Evolutionary conservation across 768 basidiomycete species (phyloP).

Genomic region (Pleurotus sapidus): DNA sequence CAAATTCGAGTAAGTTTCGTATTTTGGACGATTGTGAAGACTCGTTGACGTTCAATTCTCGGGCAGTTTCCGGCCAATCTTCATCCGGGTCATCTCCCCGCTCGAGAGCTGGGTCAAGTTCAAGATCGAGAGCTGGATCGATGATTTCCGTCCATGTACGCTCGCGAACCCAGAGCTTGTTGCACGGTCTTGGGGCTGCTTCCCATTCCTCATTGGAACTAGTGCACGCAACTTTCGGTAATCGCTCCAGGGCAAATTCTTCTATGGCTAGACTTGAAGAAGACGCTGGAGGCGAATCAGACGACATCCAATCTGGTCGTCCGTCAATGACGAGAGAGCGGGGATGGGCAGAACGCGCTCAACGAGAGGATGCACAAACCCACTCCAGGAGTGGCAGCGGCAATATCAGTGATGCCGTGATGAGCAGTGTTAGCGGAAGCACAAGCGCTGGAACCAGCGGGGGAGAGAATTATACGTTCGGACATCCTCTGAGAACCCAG

Average conservation of each 20-base stretch:
- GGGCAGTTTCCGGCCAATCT: constrained; percentile 16
- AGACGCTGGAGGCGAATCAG: constrained; percentile 25
- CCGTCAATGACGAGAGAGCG: constrained; percentile 24
- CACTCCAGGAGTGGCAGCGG: constrained; percentile 22
- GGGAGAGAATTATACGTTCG: constrained; percentile 69
- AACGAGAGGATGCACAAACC: neutral
- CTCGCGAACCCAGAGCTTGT: constrained; percentile 63
- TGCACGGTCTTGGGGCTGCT: constrained; percentile 61
- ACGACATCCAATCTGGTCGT: constrained; percentile 14
- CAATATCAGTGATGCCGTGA: constrained; percentile 15
- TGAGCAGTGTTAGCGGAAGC: constrained; percentile 16
- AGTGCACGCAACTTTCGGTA: constrained; percentile 36
- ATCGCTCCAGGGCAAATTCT: constrained; percentile 57
- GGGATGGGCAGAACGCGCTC: constrained; percentile 4
- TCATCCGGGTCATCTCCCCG: constrained; percentile 39
- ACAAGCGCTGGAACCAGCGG: constrained; percentile 11
- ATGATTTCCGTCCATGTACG: constrained; percentile 42
- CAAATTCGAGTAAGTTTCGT: constrained; percentile 17
- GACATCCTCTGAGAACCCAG: constrained; percentile 48
- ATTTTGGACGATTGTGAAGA: constrained; percentile 1
- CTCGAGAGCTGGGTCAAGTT: constrained; percentile 25
- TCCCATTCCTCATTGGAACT: constrained; percentile 61
- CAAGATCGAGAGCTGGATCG: constrained; percentile 40
- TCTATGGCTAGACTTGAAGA: constrained; percentile 69
- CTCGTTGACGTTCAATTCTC: constrained; percentile 4